Conservation (phyloP, 371 early-diverging fungal species). For the Zopfochytrium polystomum region DNA sequence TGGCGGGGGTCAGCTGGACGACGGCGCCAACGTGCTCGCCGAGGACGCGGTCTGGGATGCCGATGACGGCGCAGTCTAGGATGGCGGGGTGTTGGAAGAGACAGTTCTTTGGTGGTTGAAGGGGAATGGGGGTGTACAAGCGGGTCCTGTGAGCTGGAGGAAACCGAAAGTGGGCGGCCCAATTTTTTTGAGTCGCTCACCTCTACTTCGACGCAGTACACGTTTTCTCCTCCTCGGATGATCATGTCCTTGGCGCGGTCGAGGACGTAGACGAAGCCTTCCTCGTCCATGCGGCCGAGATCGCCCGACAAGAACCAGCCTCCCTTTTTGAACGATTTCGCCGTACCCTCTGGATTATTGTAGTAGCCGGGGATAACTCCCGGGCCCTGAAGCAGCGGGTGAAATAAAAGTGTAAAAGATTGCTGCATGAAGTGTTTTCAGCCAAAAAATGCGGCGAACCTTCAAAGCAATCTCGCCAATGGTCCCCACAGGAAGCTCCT, state of each 20-base stretch:
- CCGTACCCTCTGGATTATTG: constrained; percentile 23
- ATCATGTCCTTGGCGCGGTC: constrained; percentile 32
- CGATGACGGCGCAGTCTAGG: constrained; percentile 25
- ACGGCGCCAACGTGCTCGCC: constrained; percentile 29
- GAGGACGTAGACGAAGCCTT: constrained; percentile 29
- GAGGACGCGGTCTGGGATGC: constrained; percentile 19
- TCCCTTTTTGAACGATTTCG: background rate
- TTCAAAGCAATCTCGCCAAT: constrained; percentile 21
- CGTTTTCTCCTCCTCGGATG: constrained; percentile 37
- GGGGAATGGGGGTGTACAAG: too few relatives aligned
- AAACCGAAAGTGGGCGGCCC: too few relatives aligned
- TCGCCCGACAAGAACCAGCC: constrained; percentile 30
- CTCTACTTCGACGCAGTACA: constrained; percentile 32
- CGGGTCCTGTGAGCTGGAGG: too few relatives aligned
- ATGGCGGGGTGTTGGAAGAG: constrained; percentile 17
- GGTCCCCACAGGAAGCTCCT: constrained; percentile 9
- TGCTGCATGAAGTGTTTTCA: background rate
- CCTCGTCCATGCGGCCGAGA: constrained; percentile 24
- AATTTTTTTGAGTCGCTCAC: too few relatives aligned
- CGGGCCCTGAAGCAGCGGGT: constrained; percentile 16
- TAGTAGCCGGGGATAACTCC: constrained; percentile 31
- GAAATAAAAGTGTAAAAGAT: too few relatives aligned
- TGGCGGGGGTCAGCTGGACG: constrained; percentile 2
- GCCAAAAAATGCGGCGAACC: background rate
- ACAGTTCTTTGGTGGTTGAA: too few relatives aligned